Evolutionary conservation across 495 filamentous ascomycete genomes (phyloP).

Genomic region (Aspergillus funiculosus): DNA sequence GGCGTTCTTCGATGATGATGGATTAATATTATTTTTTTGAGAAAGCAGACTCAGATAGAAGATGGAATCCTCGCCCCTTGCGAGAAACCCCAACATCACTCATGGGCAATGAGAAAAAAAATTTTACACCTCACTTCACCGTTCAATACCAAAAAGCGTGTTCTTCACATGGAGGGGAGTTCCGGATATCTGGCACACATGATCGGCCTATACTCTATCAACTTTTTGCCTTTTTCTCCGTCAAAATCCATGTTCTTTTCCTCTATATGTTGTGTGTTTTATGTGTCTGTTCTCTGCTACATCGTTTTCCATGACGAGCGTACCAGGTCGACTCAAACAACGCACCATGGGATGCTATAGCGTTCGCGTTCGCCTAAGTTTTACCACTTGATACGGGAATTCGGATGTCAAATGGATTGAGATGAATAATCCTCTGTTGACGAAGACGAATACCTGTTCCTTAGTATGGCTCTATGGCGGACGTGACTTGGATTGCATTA

Average conservation of each 20-base stretch:
- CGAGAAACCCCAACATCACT: slow-evolving; percentile 36
- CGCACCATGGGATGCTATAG: slow-evolving; percentile 15
- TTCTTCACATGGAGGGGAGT: slow-evolving; percentile 52
- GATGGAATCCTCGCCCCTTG: slow-evolving; percentile 55
- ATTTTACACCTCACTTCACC: slow-evolving; percentile 14
- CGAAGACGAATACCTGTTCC: slow-evolving; percentile 14
- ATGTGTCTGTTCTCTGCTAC: slow-evolving; percentile 16
- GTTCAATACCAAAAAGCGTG: slow-evolving; percentile 24
- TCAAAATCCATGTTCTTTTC: slow-evolving; percentile 19
- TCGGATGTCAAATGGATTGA: slow-evolving; percentile 15
- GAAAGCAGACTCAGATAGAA: slow-evolving; percentile 60
- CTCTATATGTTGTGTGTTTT: slow-evolving; percentile 19
- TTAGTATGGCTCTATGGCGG: slow-evolving; percentile 12
- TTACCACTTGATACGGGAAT: slow-evolving; percentile 14
- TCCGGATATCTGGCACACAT: slow-evolving; percentile 84
- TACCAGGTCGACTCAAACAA: slow-evolving; percentile 13
- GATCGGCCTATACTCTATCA: slow-evolving; percentile 39
- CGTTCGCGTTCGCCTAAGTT: slow-evolving; percentile 23
- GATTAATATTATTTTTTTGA: slow-evolving; percentile 46
- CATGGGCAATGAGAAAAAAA: slow-evolving; percentile 28
- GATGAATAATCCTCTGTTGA: slow-evolving; percentile 11
- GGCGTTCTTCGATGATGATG: slow-evolving; percentile 42
- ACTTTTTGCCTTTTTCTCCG: slow-evolving; percentile 37
- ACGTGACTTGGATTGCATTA: slow-evolving; percentile 5
- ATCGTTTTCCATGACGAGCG: slow-evolving; percentile 10